A percentile compares a stretch with the other conserved stretches of the same genome.
phyloP scores from a whole-genome alignment of 2,329 filamentous ascomycete species.

The Monilinia polystroma region DNA sequence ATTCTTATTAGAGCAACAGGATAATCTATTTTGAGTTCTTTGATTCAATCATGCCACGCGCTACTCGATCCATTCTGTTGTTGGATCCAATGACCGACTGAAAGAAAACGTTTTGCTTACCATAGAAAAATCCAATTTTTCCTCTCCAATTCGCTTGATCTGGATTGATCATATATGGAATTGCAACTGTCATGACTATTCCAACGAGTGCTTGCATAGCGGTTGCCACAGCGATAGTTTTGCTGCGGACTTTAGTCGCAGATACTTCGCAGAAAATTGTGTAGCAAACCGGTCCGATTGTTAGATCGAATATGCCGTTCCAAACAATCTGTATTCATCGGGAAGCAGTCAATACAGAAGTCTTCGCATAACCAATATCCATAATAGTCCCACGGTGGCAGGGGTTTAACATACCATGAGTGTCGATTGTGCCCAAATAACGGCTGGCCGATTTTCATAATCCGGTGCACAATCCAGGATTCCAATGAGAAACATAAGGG shows the following conservation, averaged over 20 bases:
- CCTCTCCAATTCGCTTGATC: conserved; percentile 38
- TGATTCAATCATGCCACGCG: neutral
- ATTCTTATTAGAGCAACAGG: neutral
- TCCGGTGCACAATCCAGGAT: conserved; percentile 42
- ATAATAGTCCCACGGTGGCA: conserved; percentile 36
- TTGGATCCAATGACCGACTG: neutral
- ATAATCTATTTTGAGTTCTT: neutral
- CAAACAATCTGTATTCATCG: conserved; percentile 27
- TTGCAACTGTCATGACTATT: conserved; percentile 32
- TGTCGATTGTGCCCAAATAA: conserved; percentile 31
- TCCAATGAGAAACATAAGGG: conserved; percentile 49
- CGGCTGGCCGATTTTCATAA: conserved; percentile 28
- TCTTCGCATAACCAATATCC: neutral
- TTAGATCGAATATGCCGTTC: conserved; percentile 31
- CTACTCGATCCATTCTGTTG: no score
- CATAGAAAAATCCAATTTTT: conserved; percentile 39
- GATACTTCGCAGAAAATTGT: conserved; percentile 47
- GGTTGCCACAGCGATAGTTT: conserved; percentile 34
- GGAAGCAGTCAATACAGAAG: neutral
- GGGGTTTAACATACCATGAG: conserved; percentile 36
- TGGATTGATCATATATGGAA: conserved; percentile 41
- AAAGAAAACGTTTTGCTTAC: conserved; percentile 16
- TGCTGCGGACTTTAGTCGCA: conserved; percentile 44
- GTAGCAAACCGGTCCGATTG: conserved; percentile 44
- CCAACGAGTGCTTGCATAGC: conserved; percentile 29